Evolutionary conservation across 225 moss, liverwort and hornwort genomes (phyloP), one percentile per base, ranked within the genome.

Genomic region (Bryoerythrophyllum caledonicum): DNA sequence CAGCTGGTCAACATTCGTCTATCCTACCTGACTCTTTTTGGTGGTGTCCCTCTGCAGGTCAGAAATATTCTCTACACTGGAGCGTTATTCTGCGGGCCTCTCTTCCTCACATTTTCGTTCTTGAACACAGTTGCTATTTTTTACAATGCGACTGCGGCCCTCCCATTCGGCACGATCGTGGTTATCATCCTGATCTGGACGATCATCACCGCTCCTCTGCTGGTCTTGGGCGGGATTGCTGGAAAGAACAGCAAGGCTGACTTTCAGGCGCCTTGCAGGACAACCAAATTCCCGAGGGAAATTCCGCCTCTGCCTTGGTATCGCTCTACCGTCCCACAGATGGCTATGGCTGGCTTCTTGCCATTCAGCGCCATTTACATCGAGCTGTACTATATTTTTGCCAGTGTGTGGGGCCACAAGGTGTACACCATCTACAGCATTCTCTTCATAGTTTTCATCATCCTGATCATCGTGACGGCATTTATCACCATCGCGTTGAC

Each of bases 291-390:
- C 69, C 93, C 87, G 16, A 81, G 91, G 63, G 93, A 93, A 73
- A 80, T 93, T 56, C 93, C 93, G 37, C 71, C 91, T 63, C 73
- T 93, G 38, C 93, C 91, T 61, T 91, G 93, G 93, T 93, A 93
- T 76, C 91, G 93, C 44, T 84, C 70, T 52, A 91, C 93, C 19
- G 68, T 91, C 54, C 93, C 93, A 49, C 93, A 93, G 73, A 93
- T 93, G 93, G 89, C 91, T 26, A 93, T 93, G 93, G 93, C 93
- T 56, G 93, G 93, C 13, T 93, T 93, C 74, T 63, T 93, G 61
- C 93, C 93, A 43, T 93, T 93, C 80, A 93, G 93, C 86, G 93
- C 93, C 35, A 93, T 93, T 56, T 93, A 93, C 68, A 93, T 93
- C 49, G 93, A 93, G 81, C 82, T 93, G 38, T 91, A 91, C 79